Evolutionary conservation across 257 asterid genomes (phyloP).

Genomic region (Nicotiana benthamiana): DNA sequence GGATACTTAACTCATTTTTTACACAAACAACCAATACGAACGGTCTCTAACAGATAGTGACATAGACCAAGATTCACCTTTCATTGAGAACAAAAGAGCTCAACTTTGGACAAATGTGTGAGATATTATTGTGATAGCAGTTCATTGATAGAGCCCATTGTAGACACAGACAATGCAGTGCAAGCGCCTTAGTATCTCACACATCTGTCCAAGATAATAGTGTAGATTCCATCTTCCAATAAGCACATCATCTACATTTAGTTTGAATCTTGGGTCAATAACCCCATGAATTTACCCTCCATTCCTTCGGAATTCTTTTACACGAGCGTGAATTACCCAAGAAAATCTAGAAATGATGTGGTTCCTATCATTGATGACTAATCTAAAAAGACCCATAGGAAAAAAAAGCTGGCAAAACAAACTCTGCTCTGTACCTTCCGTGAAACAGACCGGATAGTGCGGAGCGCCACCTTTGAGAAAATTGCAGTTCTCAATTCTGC

Average conservation of each 20-base stretch:
- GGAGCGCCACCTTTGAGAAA: slow-evolving; percentile 90
- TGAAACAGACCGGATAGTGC: slow-evolving; percentile 90
- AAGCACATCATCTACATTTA: not conserved
- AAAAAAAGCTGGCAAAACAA: not conserved
- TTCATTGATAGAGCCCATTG: not conserved
- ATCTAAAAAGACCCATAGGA: not conserved
- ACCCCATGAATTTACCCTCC: not conserved
- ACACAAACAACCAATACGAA: not conserved
- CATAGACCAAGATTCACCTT: not conserved
- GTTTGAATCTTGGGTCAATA: not conserved
- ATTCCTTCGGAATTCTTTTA: not conserved
- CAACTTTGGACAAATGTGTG: not conserved
- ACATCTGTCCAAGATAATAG: not conserved
- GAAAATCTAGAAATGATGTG: not conserved
- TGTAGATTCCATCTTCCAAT: not conserved
- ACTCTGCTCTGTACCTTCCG: slow-evolving; percentile 48
- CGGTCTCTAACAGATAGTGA: not conserved
- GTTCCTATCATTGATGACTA: not conserved
- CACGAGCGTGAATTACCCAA: not conserved
- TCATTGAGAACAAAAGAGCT: not conserved
- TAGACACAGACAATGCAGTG: not conserved
- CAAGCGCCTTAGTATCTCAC: not conserved
- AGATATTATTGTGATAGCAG: not conserved
- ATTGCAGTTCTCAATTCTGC: slow-evolving; percentile 90
- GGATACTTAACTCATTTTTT: not conserved